phyloP scores from a whole-genome alignment of 2,329 filamentous ascomycete species.

The Claviceps humidiphila region DNA sequence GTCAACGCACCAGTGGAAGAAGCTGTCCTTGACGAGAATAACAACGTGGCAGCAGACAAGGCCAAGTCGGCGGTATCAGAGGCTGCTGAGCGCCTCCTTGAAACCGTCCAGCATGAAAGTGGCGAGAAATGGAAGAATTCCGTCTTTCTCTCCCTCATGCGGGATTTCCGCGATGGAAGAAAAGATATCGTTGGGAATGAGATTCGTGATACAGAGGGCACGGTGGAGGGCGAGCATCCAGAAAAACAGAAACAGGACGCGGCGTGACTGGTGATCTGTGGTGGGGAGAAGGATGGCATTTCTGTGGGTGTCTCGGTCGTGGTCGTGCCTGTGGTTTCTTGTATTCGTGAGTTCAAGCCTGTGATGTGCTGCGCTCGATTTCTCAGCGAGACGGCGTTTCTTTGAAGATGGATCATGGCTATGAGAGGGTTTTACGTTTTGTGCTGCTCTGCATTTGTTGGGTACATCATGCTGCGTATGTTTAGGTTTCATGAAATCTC shows the following conservation, averaged over 20 bases:
- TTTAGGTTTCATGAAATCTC: no score
- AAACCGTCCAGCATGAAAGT: slow-evolving; percentile 29
- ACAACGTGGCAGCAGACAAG: slow-evolving; percentile 6
- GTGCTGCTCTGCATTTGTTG: no score
- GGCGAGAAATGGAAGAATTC: slow-evolving; percentile 35
- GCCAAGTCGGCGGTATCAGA: slow-evolving; percentile 26
- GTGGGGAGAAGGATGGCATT: no score
- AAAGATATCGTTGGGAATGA: slow-evolving; percentile 31
- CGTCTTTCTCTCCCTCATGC: slow-evolving; percentile 30
- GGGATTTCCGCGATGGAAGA: slow-evolving; percentile 29
- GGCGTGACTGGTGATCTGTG: slow-evolving; percentile 6
- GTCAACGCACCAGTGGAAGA: slow-evolving; percentile 8
- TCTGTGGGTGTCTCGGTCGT: no score
- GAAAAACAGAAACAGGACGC: slow-evolving; percentile 1
- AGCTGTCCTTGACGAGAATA: background rate
- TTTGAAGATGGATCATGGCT: background rate
- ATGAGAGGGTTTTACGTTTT: background rate
- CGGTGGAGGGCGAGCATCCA: background rate
- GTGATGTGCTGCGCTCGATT: background rate
- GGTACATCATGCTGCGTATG: no score
- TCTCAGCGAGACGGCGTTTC: background rate
- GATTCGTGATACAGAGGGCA: slow-evolving; percentile 20
- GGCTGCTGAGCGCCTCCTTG: slow-evolving; percentile 28
- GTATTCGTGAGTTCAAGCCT: background rate
- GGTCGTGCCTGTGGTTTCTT: no score